Conservation (phyloP, 805 yeast genomes). For the Ogataea zsoltii region DNA sequence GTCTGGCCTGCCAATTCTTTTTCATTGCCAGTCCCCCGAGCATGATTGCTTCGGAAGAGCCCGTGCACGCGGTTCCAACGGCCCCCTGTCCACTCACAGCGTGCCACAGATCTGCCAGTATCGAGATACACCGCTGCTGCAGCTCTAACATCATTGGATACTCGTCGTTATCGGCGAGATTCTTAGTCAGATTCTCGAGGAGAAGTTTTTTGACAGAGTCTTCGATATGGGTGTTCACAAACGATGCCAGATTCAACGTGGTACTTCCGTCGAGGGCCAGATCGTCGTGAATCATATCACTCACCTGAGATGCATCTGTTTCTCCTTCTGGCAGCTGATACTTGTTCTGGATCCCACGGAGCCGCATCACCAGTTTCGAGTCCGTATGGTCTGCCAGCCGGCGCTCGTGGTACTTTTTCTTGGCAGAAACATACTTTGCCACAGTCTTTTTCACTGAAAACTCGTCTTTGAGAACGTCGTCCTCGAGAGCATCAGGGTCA, state of each 20-base stretch:
- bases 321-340: conserved; percentile 63
- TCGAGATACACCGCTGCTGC: conserved; percentile 80
- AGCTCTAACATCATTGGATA: conserved; percentile 82
- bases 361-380: conserved; percentile 27
- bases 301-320: conserved; percentile 51
- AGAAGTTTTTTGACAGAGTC: conserved; percentile 55
- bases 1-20: conserved; percentile 77
- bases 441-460: conserved; percentile 9
- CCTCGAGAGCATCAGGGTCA: conserved; percentile 44
- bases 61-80: conserved; percentile 90
- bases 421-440: conserved; percentile 24
- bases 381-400: conserved; percentile 11
- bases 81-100: conserved; percentile 54
- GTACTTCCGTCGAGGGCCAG: conserved; percentile 83
- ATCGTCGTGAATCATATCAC: conserved; percentile 68
- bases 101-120: conserved; percentile 79
- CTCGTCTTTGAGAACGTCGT: conserved; percentile 30
- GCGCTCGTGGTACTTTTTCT: conserved; percentile 17
- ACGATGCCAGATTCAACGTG: conserved; percentile 80
- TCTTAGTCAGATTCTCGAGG: conserved; percentile 74
- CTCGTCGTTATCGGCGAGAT: conserved; percentile 91
- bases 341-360: conserved; percentile 47
- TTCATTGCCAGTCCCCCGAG: conserved; percentile 92
- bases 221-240: conserved; percentile 75
- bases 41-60: conserved; percentile 93